These are phyloP conservation scores for Trypanosoma congolense DNA, from an alignment of 208 protist species.

Conservation along the genomic window DNA sequence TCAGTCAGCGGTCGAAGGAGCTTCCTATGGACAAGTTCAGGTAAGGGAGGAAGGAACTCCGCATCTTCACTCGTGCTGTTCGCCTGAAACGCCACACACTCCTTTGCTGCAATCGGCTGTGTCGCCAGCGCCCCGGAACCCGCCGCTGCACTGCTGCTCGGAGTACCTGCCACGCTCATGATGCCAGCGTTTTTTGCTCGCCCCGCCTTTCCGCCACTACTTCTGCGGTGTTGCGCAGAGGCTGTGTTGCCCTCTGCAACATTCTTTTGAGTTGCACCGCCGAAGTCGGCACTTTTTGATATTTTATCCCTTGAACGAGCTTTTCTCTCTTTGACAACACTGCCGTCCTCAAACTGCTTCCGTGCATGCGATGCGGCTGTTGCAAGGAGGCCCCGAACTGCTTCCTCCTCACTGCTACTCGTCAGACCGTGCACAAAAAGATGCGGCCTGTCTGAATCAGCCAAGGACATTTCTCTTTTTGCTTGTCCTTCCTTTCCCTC, in stretches of 20 bases:
- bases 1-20: slow-evolving; percentile 60
- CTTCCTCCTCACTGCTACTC: slow-evolving; percentile 30
- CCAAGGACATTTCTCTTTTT: slow-evolving; percentile 33
- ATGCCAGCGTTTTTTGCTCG: neutral
- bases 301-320: too few relatives aligned
- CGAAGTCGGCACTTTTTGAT: too few relatives aligned
- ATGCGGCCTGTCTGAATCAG: slow-evolving; percentile 8
- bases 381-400: slow-evolving; percentile 29
- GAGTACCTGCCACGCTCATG: neutral
- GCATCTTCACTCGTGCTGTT: slow-evolving; percentile 34
- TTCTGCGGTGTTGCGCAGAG: neutral
- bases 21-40: slow-evolving; percentile 65
- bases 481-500: slow-evolving; percentile 19
- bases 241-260: too few relatives aligned
- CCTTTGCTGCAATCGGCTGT: neutral
- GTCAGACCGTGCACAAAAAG: slow-evolving; percentile 54
- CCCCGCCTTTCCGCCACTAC: neutral
- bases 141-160: too few relatives aligned
- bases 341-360: neutral
- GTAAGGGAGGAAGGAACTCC: slow-evolving; percentile 36
- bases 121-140: neutral
- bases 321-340: neutral
- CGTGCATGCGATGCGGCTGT: neutral
- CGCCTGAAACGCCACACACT: slow-evolving; percentile 35
- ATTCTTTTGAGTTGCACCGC: too few relatives aligned